Evolutionary conservation across 306 rosid genomes (phyloP), one percentile per base, ranked within the genome.

Genomic region (Trifolium fragiferum): DNA sequence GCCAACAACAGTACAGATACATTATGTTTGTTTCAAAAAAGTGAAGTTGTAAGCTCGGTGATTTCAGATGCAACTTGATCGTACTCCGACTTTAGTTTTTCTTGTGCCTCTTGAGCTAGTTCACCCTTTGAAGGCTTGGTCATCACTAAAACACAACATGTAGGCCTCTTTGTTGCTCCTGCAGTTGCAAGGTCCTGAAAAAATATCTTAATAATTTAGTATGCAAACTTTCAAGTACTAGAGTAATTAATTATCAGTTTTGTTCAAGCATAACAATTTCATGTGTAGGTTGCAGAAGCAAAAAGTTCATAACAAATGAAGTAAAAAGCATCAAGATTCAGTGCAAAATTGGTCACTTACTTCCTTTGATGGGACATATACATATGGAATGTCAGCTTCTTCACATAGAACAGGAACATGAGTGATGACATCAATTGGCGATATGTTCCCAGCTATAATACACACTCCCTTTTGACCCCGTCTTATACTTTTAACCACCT

Each of bases 141-240:
- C 81, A 59, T 11, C n/a, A n/a, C n/a, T n/a, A n/a, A n/a, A n/a
- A n/a, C n/a, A n/a, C n/a, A n/a, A n/a, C n/a, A n/a, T n/a, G 99
- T 95, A 44, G 99, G 99, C 87, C 98, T 92, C 95, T 95, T 95
- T 14, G 99, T 92, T 53, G 88, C 88, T 62, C 97, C 99, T 5
- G 98, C 99, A 80, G 69, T 86, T 51, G 99, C 98, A 55, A 95
- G 97, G 68, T 95, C 99, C 99, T 95, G 84, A 33, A 46, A 66
- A 71, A 46, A 51, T 8, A 20, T 15, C 38, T 5, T 4, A 13
- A 51, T 5, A 71, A 18, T 30, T 33, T 46, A 63, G 10, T 11
- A 21, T 6, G 47, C 64, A 41, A 62, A 20, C 44, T 44, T 53
- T 32, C 33, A 23, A 12, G 32, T 10, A 1, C 19, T 25, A 8